A percentile compares a stretch with the other conserved stretches of the same genome.
Conservation (phyloP, 2,329 filamentous ascomycete species). For the Spiromastix sp. region DNA sequence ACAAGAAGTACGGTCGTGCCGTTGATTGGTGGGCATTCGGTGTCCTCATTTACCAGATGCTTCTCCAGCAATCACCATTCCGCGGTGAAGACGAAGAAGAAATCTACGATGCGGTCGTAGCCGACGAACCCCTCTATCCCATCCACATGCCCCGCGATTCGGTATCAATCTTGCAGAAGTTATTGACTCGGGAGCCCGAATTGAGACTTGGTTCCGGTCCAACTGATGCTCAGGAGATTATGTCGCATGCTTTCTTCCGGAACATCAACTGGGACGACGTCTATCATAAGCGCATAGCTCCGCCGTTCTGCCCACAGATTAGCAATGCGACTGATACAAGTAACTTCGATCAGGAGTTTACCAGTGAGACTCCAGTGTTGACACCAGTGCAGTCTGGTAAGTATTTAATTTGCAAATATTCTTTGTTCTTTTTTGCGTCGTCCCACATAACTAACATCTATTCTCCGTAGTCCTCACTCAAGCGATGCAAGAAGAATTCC, state of each 20-base stretch:
- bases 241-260: constrained; percentile 97
- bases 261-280: constrained; percentile 99
- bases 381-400: constrained; percentile 95
- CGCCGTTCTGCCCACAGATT: constrained; percentile 83
- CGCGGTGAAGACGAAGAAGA: constrained; percentile 97
- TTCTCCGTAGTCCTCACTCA: constrained; percentile 68
- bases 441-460: constrained; percentile 2
- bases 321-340: constrained; percentile 94
- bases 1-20: constrained; percentile 95
- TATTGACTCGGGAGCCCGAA: constrained; percentile 90
- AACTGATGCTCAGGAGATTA: constrained; percentile 95
- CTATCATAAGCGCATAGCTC: constrained; percentile 83
- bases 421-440: constrained; percentile 8
- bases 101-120: constrained; percentile 96
- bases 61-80: constrained; percentile 97
- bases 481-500: constrained; percentile 99
- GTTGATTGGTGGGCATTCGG: constrained; percentile 99
- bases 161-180: constrained; percentile 93
- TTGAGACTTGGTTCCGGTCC: constrained; percentile 85
- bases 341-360: constrained; percentile 98
- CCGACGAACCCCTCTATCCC: constrained; percentile 92
- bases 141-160: constrained; percentile 98
- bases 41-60: constrained; percentile 98
- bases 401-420: constrained; percentile 24
- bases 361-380: constrained; percentile 91